Base-by-base conservation (phyloP, 331 rosid genomes). In the Pyracantha coccinea region DNA sequence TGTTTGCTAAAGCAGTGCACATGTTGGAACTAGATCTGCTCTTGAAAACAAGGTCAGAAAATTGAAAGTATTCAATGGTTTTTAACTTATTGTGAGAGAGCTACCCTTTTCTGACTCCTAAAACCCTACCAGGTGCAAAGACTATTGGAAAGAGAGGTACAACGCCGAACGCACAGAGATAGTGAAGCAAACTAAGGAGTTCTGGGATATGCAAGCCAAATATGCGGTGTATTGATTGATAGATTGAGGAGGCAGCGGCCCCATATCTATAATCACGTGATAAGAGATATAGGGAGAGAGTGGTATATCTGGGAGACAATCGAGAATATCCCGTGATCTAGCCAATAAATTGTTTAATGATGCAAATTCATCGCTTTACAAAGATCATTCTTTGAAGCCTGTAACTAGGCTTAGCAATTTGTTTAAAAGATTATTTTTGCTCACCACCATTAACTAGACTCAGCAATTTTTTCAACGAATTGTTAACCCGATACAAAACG, bases 1-100 rank as follows among this genome's bases (percentile, higher is more conserved):
- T 80, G 59, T 88, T 82, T 74, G 73, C 88, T 21, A 87, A 91
- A 77, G 78, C 90, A 16, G 81, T 88, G 80, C 89, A 31, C 75
- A 88, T 91, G 95, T 38, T 83, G 81, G 97, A 93, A 79, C 81
- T 93, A 54, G 89, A 88, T 76, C 78, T 93, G 62, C 91, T 91
- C 15, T 24, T 91, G 78, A 91, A 91, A 85, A 85, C 71, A 88
- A 88, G 98, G 98, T 93, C 77, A 61, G 12, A 20, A 66, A 65
- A 58, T 38, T 17, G 68, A 62, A 50, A 38, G 16, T 63, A 70
- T 31, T 59, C 53, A 74, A 14, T 75, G 38, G 53, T 75, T 81
- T 38, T 68, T 14, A 13, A 33, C 32, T 65, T 20, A 0, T 1
- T 8, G 16, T 58, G 44, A 67, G 21, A 45, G 63, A 72, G 16